phyloP scores from a whole-genome alignment of 2,329 filamentous ascomycete genomes.

The Torrubiella hemipterigena region DNA sequence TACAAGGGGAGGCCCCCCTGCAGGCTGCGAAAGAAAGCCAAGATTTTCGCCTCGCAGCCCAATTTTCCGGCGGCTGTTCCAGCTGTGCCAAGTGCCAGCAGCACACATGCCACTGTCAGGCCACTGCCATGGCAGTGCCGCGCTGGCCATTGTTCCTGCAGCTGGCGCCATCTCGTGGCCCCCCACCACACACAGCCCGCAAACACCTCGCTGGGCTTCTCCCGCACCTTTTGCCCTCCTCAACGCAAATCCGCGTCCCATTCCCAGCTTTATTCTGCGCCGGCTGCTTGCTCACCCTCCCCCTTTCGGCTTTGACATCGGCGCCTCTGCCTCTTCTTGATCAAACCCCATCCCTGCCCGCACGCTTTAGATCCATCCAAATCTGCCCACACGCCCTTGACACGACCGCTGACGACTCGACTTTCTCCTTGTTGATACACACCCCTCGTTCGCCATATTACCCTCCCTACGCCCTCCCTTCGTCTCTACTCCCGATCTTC shows the following conservation, averaged over 20 bases:
- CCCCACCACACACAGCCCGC: slow-evolving; percentile 1
- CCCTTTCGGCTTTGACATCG: not conserved
- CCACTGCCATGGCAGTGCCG: too few relatives aligned
- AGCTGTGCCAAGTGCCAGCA: too few relatives aligned
- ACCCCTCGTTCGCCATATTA: not conserved
- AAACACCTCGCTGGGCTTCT: not conserved
- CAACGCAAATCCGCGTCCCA: slow-evolving; percentile 7
- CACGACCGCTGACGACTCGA: not conserved
- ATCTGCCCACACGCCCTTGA: slow-evolving; percentile 2
- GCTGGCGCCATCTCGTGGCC: too few relatives aligned
- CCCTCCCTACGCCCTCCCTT: not conserved
- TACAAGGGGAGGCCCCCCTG: too few relatives aligned
- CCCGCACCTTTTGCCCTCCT: slow-evolving; percentile 3
- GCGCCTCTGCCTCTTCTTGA: too few relatives aligned
- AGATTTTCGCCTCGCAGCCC: too few relatives aligned
- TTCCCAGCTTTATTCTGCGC: slow-evolving; percentile 7
- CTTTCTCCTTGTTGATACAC: slow-evolving; percentile 1
- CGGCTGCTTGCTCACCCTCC: slow-evolving; percentile 1
- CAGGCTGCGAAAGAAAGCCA: too few relatives aligned
- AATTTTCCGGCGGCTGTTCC: too few relatives aligned
- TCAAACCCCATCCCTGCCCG: not conserved
- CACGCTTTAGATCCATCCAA: not conserved
- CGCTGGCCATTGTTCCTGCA: too few relatives aligned
- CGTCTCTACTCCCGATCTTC: not conserved
- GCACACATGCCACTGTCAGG: too few relatives aligned